Conservation (phyloP, 805 yeast genomes). For the Sugiyamaella americana region DNA sequence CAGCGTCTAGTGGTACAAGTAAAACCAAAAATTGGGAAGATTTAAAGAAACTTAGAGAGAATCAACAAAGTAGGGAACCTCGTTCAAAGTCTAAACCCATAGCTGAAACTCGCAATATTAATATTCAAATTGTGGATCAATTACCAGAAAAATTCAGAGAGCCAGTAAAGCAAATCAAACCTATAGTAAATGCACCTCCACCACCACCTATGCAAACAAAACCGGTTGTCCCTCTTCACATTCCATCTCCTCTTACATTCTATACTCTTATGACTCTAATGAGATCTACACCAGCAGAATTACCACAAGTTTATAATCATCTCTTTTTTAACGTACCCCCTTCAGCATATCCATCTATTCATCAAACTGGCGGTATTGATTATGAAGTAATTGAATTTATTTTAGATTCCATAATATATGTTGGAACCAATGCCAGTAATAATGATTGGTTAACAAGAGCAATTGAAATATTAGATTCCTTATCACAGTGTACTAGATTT, state of each 20-base stretch:
- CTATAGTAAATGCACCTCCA: neutral
- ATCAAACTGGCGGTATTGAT: conserved; percentile 19
- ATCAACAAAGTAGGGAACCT: neutral
- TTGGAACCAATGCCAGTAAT: neutral
- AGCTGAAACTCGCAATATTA: conserved; percentile 2
- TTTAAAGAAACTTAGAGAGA: neutral
- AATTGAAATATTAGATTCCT: conserved; percentile 4
- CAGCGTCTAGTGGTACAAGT: neutral
- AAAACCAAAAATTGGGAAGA: neutral
- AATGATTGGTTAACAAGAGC: conserved; percentile 6
- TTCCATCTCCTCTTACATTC: conserved; percentile 9
- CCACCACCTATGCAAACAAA: neutral
- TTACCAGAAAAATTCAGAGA: conserved; percentile 4
- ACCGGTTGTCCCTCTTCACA: neutral
- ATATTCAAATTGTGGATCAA: conserved; percentile 14
- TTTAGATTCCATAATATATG: conserved; percentile 13
- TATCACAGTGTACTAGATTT: conserved; percentile 10
- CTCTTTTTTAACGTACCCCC: conserved; percentile 13
- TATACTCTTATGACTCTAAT: conserved; percentile 18
- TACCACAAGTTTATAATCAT: conserved; percentile 14
- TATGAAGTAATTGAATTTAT: conserved; percentile 21
- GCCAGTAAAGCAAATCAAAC: neutral
- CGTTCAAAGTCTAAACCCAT: neutral
- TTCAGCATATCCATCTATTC: conserved; percentile 4
- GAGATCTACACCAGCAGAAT: conserved; percentile 14